Evolutionary conservation across 2,329 filamentous ascomycete species (phyloP).

Genomic region (Pseudocercospora pini-densiflorae): DNA sequence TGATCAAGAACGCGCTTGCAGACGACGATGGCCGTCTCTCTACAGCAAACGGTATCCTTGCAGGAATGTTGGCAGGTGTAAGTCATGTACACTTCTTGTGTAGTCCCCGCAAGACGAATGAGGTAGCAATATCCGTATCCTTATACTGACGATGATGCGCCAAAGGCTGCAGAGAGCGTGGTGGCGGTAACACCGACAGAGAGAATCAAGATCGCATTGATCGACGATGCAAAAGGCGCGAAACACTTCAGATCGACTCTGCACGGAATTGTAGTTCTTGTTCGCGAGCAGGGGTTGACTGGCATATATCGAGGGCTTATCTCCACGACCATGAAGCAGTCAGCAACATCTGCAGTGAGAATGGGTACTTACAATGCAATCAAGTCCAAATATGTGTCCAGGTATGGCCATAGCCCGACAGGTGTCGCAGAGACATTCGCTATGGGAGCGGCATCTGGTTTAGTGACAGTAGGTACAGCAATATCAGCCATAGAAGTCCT

Average conservation of each 20-base stretch:
- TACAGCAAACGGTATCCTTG: conserved; percentile 34
- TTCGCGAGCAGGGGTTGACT: conserved; percentile 47
- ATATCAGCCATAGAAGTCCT: no score
- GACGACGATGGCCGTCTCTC: conserved; percentile 37
- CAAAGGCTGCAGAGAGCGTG: conserved; percentile 32
- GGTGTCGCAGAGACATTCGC: conserved; percentile 35
- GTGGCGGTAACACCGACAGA: conserved; percentile 41
- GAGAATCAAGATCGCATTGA: conserved; percentile 41
- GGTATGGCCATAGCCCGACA: conserved; percentile 32
- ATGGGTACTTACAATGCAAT: conserved; percentile 58
- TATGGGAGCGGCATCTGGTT: conserved; percentile 38
- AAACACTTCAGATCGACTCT: conserved; percentile 30
- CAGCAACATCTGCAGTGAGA: conserved; percentile 52
- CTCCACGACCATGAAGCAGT: conserved; percentile 55
- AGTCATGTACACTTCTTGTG: no score
- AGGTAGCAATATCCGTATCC: no score
- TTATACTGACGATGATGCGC: no score
- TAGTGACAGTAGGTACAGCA: conserved; percentile 31
- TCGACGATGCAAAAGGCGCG: conserved; percentile 36
- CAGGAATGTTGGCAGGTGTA: conserved; percentile 36
- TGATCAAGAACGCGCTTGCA: conserved; percentile 35
- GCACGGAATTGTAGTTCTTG: conserved; percentile 10
- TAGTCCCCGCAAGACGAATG: no score
- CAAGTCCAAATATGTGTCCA: conserved; percentile 40
- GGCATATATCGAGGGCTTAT: conserved; percentile 53